These are phyloP conservation scores for Erucastrum elatum DNA, from an alignment of 345 rosid species.

Conservation along the genomic window DNA sequence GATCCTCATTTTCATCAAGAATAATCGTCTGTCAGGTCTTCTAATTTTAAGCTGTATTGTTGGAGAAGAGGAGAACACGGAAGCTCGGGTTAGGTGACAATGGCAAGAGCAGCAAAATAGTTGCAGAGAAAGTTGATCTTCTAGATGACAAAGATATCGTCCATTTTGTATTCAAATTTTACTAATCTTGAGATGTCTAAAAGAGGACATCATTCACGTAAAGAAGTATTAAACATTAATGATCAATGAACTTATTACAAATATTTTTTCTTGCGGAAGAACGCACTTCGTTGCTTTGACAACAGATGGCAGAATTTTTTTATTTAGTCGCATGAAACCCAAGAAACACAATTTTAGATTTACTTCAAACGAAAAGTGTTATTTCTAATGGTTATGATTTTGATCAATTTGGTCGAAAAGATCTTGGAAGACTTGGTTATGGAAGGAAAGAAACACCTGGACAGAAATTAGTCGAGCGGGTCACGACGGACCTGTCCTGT, in stretches of 20 bases:
- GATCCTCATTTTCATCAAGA: neutral
- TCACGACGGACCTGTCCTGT: no score
- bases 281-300: no score
- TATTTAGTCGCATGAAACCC: no score
- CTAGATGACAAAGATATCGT: conserved; percentile 72
- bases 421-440: no score
- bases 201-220: conserved; percentile 51
- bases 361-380: no score
- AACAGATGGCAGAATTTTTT: no score
- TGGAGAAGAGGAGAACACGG: conserved; percentile 99
- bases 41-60: conserved; percentile 63
- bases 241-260: neutral
- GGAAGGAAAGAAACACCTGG: no score
- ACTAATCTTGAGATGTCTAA: conserved; percentile 17
- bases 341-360: no score
- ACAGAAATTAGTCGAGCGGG: no score
- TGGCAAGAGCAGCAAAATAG: conserved; percentile 97
- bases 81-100: conserved; percentile 95
- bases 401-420: no score
- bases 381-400: no score
- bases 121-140: conserved; percentile 85
- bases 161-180: conserved; percentile 50
- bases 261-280: no score
- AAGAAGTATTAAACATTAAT: neutral
- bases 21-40: neutral